phyloP scores from a whole-genome alignment of 2,329 filamentous ascomycete species.

The Orbilia ellipsospora region DNA sequence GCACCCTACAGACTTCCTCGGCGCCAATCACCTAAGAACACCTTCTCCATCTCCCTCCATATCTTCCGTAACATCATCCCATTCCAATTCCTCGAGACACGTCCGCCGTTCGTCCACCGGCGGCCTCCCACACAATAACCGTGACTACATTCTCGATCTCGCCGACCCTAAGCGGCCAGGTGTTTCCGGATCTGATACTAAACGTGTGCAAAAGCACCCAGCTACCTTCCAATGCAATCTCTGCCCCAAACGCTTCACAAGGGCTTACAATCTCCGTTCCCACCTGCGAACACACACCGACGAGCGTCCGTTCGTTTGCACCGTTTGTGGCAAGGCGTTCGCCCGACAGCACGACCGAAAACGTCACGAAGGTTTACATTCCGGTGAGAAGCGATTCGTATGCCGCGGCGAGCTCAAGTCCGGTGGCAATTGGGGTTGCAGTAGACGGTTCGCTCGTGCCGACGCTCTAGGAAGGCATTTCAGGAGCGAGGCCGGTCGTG shows the following conservation, averaged over 20 bases:
- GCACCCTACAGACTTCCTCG: constrained; percentile 64
- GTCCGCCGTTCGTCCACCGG: constrained; percentile 67
- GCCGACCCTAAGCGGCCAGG: constrained; percentile 78
- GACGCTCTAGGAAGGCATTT: constrained; percentile 96
- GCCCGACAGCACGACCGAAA: constrained; percentile 97
- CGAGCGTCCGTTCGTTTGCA: constrained; percentile 96
- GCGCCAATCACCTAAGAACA: constrained; percentile 61
- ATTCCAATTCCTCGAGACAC: constrained; percentile 61
- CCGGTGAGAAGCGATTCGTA: constrained; percentile 98
- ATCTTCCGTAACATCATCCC: constrained; percentile 51
- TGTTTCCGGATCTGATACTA: constrained; percentile 70
- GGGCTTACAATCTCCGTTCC: constrained; percentile 94
- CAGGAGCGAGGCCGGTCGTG: constrained; percentile 90
- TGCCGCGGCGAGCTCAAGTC: constrained; percentile 90
- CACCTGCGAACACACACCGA: constrained; percentile 97
- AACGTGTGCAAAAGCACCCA: constrained; percentile 95
- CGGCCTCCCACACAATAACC: constrained; percentile 67
- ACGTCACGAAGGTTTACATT: constrained; percentile 93
- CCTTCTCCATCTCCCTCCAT: constrained; percentile 64
- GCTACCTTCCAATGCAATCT: constrained; percentile 95
- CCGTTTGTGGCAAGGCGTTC: constrained; percentile 95
- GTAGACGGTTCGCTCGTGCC: constrained; percentile 89
- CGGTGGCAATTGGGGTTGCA: constrained; percentile 89
- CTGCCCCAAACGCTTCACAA: constrained; percentile 94
- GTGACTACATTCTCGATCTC: constrained; percentile 86